A percentile compares a stretch with the other conserved stretches of the same genome.
These are phyloP conservation scores for Nakazawaea wyomingensis DNA, from an alignment of 805 yeast genomes.

Conservation along the genomic window DNA sequence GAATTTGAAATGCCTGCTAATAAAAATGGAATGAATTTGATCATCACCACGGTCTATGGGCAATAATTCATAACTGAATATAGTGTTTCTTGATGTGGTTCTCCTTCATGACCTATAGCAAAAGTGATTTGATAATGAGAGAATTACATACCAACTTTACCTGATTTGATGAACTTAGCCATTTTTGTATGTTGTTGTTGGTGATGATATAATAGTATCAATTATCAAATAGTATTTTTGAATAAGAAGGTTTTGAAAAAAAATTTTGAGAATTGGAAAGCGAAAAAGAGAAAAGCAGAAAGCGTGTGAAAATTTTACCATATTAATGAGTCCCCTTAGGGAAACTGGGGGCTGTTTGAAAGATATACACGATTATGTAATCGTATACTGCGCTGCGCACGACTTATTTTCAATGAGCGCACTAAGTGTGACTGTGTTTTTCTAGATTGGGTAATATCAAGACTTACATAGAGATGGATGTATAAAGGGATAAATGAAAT, in stretches of 20 bases:
- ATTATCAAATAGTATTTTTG: neutral
- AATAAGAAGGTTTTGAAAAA: neutral
- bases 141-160: constrained; percentile 91
- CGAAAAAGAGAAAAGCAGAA: neutral
- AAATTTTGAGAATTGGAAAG: neutral
- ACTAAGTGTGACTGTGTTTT: constrained; percentile 11
- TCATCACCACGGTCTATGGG: no score
- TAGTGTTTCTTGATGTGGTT: no score
- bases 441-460: constrained; percentile 1
- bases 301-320: constrained; percentile 4
- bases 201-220: constrained; percentile 5
- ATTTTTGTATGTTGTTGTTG: constrained; percentile 40
- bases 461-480: neutral
- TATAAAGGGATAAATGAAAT: neutral
- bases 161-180: constrained; percentile 99
- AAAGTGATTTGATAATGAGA: neutral
- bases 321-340: no score
- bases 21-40: no score
- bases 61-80: no score
- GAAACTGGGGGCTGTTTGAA: no score
- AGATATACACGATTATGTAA: neutral
- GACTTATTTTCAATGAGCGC: no score
- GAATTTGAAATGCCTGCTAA: no score
- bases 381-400: neutral
- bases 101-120: neutral